These are phyloP conservation scores for Huntiella savannae DNA, from an alignment of 2,329 filamentous ascomycete genomes.

Conservation along the genomic window DNA sequence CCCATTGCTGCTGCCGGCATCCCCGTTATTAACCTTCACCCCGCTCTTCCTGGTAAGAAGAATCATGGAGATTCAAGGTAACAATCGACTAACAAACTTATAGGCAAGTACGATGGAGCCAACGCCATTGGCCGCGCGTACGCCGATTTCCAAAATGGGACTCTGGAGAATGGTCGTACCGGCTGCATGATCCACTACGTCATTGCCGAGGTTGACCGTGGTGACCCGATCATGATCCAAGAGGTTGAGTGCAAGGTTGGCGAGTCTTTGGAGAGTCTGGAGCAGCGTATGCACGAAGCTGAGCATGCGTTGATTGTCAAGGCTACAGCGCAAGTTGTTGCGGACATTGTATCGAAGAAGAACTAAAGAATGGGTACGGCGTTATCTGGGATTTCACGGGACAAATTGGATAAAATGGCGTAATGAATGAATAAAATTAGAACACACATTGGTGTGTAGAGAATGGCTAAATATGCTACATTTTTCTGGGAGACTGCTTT, in stretches of 20 bases:
- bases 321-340: constrained; percentile 36
- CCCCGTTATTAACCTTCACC: constrained; percentile 67
- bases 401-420: too few species aligned
- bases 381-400: neutral
- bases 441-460: too few species aligned
- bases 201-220: constrained; percentile 60
- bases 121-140: constrained; percentile 63
- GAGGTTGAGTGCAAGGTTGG: constrained; percentile 49
- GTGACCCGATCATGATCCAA: constrained; percentile 48
- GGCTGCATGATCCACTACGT: constrained; percentile 87
- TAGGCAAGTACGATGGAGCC: constrained; percentile 58
- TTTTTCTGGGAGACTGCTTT: too few species aligned
- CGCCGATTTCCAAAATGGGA: constrained; percentile 45
- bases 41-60: constrained; percentile 20
- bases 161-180: constrained; percentile 48
- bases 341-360: constrained; percentile 19
- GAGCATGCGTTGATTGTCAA: constrained; percentile 69
- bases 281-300: constrained; percentile 52
- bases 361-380: neutral
- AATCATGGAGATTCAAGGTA: neutral
- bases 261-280: constrained; percentile 45
- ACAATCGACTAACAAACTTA: neutral
- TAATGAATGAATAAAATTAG: too few species aligned
- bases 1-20: constrained; percentile 44
- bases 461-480: too few species aligned